Evolutionary conservation across 306 rosid genomes (phyloP).

Genomic region (Sicyos baderoa): DNA sequence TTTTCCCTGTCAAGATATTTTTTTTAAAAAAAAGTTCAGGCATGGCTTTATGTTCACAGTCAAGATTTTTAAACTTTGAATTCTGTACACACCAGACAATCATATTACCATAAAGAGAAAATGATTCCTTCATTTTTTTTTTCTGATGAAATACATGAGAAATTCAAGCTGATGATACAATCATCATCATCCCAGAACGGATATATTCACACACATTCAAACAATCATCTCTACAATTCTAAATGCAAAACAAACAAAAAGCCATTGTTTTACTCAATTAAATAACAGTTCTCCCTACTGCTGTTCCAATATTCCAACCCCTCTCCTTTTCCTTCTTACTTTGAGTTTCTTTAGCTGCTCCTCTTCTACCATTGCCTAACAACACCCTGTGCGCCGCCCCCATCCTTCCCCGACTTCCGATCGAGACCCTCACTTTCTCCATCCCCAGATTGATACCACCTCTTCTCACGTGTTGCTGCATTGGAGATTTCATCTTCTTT

Average conservation of each 20-base stretch:
- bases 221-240: constrained; percentile 11
- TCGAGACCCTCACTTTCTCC: constrained; percentile 82
- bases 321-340: constrained; percentile 85
- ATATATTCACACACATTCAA: constrained; percentile 14
- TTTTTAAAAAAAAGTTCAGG: too few species aligned
- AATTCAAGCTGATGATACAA: not conserved
- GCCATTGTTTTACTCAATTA: constrained; percentile 4
- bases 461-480: constrained; percentile 60
- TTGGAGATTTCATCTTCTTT: constrained; percentile 59
- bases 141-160: not conserved
- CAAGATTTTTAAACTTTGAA: too few species aligned
- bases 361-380: constrained; percentile 48
- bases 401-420: constrained; percentile 70
- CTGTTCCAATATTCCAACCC: constrained; percentile 63
- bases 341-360: constrained; percentile 46
- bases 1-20: too few species aligned
- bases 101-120: too few species aligned
- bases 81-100: too few species aligned
- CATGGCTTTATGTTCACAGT: too few species aligned
- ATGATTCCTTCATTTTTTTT: too few species aligned
- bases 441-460: constrained; percentile 73
- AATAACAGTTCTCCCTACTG: constrained; percentile 28
- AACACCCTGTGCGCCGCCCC: constrained; percentile 44
- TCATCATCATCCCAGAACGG: not conserved
- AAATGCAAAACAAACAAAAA: constrained; percentile 10